Percentiles rank a stretch among this genome's conserved stretches.
These are phyloP conservation scores for Isoetes engelmannii DNA, from an alignment of 83 land plant species.

Conservation along the genomic window DNA sequence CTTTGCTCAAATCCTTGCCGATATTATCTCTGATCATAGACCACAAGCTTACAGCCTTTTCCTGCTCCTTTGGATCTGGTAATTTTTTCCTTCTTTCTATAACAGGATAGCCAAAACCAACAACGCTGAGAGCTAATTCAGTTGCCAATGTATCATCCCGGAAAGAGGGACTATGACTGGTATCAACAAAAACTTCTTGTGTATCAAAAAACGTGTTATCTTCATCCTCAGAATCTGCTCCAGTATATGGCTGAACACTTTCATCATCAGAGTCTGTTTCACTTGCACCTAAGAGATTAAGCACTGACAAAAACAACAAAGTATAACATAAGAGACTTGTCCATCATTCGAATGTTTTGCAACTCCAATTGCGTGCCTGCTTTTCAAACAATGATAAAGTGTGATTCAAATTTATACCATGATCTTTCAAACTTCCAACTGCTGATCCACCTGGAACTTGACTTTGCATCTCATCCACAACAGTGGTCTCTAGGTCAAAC, in stretches of 20 bases:
- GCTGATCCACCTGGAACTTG: not conserved
- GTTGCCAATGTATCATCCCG: not conserved
- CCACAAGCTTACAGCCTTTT: conserved; percentile 14
- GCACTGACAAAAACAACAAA: conserved; percentile 1
- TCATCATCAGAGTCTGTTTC: conserved; percentile 12
- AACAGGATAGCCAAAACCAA: conserved; percentile 33
- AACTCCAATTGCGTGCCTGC: not conserved
- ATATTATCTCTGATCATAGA: conserved; percentile 10
- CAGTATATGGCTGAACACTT: not conserved
- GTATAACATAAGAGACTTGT: not conserved
- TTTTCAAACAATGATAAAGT: not conserved
- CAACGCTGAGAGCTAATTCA: conserved; percentile 14
- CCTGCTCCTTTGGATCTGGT: conserved; percentile 16
- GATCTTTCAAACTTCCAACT: not conserved
- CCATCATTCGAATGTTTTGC: not conserved
- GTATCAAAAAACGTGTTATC: conserved; percentile 1
- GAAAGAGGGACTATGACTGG: conserved; percentile 7
- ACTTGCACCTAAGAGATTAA: conserved; percentile 2
- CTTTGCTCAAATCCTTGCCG: conserved; percentile 9
- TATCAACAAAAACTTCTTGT: not conserved
- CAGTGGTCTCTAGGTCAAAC: conserved; percentile 8
- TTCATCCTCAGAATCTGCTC: conserved; percentile 11
- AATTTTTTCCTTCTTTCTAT: conserved; percentile 8
- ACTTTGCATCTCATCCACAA: conserved; percentile 3
- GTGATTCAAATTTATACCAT: not conserved